Conservation (phyloP, 768 basidiomycete species). For the Phylloporus rhodoxanthus region DNA sequence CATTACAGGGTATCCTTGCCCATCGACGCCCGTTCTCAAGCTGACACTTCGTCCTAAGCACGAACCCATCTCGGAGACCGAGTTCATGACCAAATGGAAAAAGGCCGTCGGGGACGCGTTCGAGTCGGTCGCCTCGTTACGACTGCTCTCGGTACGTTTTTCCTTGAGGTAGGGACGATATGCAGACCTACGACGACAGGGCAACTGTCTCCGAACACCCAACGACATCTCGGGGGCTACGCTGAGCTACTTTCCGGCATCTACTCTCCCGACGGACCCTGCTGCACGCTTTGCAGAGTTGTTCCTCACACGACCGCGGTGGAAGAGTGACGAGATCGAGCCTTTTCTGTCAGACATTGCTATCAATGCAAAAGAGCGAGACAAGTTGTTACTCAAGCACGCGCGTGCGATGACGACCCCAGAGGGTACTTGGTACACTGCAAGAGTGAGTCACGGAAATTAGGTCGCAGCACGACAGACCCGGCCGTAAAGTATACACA, state of each 20-base stretch:
- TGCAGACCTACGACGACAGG: slow-evolving; percentile 44
- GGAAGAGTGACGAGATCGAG: slow-evolving; percentile 73
- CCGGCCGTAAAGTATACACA: too few species aligned
- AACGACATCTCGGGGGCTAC: slow-evolving; percentile 30
- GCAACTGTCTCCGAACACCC: slow-evolving; percentile 59
- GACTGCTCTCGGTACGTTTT: slow-evolving; percentile 56
- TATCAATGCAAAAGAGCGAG: slow-evolving; percentile 79
- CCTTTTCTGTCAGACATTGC: slow-evolving; percentile 82
- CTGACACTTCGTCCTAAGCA: slow-evolving; percentile 30
- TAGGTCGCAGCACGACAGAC: slow-evolving; percentile 27
- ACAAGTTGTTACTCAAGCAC: slow-evolving; percentile 82
- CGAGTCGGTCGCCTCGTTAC: slow-evolving; percentile 51
- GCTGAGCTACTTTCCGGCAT: slow-evolving; percentile 71
- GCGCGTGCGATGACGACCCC: slow-evolving; percentile 70
- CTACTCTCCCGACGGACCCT: slow-evolving; percentile 70
- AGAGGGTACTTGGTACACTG: slow-evolving; percentile 68
- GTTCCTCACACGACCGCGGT: slow-evolving; percentile 72
- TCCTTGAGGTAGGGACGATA: neutral
- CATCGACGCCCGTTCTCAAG: neutral
- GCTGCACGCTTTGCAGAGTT: slow-evolving; percentile 80
- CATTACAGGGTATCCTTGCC: slow-evolving; percentile 43
- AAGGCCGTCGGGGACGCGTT: slow-evolving; percentile 74
- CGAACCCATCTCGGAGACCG: slow-evolving; percentile 48
- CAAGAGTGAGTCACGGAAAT: slow-evolving; percentile 55
- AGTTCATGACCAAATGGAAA: slow-evolving; percentile 66